A percentile compares a stretch with the other conserved stretches of the same genome.
phyloP scores from a whole-genome alignment of 129 eudicot genomes.

The Calendula officinalis region DNA sequence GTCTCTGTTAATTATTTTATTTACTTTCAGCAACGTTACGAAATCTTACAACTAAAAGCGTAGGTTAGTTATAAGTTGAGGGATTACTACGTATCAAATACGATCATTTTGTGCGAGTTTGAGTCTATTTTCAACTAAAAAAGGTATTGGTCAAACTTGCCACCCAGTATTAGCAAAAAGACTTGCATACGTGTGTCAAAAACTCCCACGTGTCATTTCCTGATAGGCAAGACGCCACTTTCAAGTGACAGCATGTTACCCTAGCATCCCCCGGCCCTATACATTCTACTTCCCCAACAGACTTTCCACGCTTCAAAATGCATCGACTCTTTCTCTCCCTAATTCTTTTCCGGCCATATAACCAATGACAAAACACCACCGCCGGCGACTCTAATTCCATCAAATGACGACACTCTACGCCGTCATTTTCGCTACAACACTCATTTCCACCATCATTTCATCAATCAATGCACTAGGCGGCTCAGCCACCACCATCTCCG shows the following conservation, averaged over 20 bases:
- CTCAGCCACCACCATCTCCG: constrained; percentile 45
- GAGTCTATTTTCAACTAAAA: background rate
- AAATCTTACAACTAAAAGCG: too few species aligned
- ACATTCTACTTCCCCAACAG: constrained; percentile 20
- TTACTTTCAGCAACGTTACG: too few species aligned
- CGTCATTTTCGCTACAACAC: constrained; percentile 7
- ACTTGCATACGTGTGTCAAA: background rate
- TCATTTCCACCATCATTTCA: constrained; percentile 7
- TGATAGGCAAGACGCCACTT: constrained; percentile 7
- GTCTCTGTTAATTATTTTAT: too few species aligned
- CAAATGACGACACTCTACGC: constrained; percentile 22
- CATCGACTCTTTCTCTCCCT: constrained; percentile 2
- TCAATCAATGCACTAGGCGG: constrained; percentile 34
- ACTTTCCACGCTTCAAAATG: constrained; percentile 8
- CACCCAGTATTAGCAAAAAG: constrained; percentile 8
- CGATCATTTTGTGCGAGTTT: background rate
- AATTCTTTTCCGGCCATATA: constrained; percentile 6
- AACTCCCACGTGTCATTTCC: constrained; percentile 4
- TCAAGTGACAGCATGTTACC: constrained; percentile 13
- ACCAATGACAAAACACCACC: constrained; percentile 29
- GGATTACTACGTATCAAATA: background rate
- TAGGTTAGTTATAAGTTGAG: background rate
- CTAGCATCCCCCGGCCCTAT: constrained; percentile 15
- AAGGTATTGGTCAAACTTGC: constrained; percentile 24
- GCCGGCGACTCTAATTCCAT: constrained; percentile 12